Percentiles rank a stretch among this genome's conserved stretches.
phyloP scores from a whole-genome alignment of 305 asterid species.

The Fraxinus greggii region DNA sequence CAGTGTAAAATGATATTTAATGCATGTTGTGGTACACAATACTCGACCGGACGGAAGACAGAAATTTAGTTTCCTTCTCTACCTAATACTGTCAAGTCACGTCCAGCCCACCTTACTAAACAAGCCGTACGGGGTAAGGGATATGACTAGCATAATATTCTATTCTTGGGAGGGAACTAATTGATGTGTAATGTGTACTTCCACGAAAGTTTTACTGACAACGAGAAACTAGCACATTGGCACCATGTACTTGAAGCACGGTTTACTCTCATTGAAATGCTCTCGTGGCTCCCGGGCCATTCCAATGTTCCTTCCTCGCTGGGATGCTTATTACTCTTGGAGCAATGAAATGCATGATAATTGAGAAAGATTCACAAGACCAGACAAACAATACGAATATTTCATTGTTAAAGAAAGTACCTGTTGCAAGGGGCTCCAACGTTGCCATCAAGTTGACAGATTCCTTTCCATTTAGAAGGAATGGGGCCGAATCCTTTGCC shows the following conservation, averaged over 20 bases:
- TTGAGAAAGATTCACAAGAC: neutral
- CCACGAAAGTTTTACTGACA: neutral
- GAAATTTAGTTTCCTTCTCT: neutral
- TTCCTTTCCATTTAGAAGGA: slow-evolving; percentile 42
- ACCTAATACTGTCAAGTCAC: neutral
- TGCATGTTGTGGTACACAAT: neutral
- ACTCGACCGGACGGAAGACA: neutral
- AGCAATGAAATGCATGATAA: neutral
- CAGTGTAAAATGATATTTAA: neutral
- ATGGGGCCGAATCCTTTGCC: slow-evolving; percentile 38
- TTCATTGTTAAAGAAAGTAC: slow-evolving; percentile 1
- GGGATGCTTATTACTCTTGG: neutral
- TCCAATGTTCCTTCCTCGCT: neutral
- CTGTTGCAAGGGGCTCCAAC: slow-evolving; percentile 25
- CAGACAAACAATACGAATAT: neutral
- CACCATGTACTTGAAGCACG: neutral
- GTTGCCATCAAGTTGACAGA: slow-evolving; percentile 29
- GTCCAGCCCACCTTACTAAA: neutral
- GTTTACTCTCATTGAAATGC: neutral
- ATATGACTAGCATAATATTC: neutral
- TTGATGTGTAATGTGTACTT: neutral
- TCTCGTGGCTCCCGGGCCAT: neutral
- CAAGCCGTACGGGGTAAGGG: neutral
- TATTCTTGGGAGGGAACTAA: neutral
- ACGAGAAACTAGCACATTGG: neutral